phyloP scores from a whole-genome alignment of 257 asterid species.

The Solanum tacnaense region DNA sequence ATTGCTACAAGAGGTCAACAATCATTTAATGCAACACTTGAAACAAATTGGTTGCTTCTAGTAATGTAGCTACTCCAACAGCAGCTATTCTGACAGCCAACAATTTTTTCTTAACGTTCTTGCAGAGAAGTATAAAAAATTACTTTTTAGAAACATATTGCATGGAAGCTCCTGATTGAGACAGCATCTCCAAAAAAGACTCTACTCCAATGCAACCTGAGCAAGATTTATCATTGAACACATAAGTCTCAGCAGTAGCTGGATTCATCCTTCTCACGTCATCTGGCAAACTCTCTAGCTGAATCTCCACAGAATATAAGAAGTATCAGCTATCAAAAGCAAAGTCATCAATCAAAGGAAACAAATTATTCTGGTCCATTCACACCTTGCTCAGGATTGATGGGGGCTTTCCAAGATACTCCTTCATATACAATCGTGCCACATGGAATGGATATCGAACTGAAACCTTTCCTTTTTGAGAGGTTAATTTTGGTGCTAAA shows the following conservation, averaged over 20 bases:
- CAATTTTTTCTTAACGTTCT: neutral
- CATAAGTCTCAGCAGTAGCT: constrained; percentile 45
- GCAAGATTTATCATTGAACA: constrained; percentile 33
- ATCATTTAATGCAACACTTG: neutral
- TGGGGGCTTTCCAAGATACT: constrained; percentile 53
- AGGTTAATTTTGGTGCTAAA: constrained; percentile 41
- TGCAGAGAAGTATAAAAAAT: constrained; percentile 5
- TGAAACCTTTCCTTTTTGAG: constrained; percentile 45
- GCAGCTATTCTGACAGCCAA: neutral
- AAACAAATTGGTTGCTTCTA: neutral
- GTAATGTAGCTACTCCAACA: neutral
- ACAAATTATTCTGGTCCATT: neutral
- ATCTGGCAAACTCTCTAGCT: constrained; percentile 58
- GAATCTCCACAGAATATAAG: constrained; percentile 13
- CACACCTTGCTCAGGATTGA: constrained; percentile 47
- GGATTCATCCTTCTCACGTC: constrained; percentile 61
- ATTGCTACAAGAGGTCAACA: neutral
- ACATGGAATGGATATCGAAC: constrained; percentile 50
- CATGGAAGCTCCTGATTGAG: constrained; percentile 61
- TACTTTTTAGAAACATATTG: constrained; percentile 71
- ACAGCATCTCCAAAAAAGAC: constrained; percentile 45
- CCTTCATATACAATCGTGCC: constrained; percentile 53
- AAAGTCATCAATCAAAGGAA: neutral
- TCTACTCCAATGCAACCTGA: constrained; percentile 49
- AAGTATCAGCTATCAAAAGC: constrained; percentile 15